phyloP scores from a whole-genome alignment of 2,329 filamentous ascomycete genomes.

The Alternaria infectoria region DNA sequence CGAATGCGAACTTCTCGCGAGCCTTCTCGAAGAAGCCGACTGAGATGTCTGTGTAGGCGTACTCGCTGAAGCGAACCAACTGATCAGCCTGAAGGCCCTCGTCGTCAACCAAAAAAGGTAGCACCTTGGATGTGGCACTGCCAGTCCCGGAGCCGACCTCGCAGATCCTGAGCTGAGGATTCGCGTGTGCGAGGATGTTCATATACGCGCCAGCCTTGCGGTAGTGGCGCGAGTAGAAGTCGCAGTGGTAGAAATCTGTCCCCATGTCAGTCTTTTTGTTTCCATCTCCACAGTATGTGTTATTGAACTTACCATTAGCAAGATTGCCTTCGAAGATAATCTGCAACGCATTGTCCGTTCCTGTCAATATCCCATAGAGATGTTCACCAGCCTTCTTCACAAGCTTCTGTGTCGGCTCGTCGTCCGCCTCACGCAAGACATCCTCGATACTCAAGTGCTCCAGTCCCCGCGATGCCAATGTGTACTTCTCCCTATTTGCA shows the following conservation, averaged over 20 bases:
- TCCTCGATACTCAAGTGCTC: conserved; percentile 9
- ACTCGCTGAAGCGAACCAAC: conserved; percentile 10
- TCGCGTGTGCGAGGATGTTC: conserved; percentile 4
- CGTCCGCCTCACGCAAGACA: conserved; percentile 10
- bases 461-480: conserved; percentile 3
- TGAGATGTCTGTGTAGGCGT: conserved; percentile 16
- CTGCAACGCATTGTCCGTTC: conserved; percentile 5
- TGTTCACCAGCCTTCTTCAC: conserved; percentile 13
- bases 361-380: conserved; percentile 4
- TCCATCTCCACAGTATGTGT: not conserved
- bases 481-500: conserved; percentile 9
- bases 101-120: conserved; percentile 3
- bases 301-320: not conserved
- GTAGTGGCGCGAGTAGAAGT: conserved; percentile 6
- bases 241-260: conserved; percentile 7
- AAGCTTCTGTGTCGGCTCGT: conserved; percentile 10
- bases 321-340: conserved; percentile 11
- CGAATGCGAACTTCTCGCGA: conserved; percentile 6
- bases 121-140: not conserved
- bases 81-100: conserved; percentile 8
- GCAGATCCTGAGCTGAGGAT: conserved; percentile 12
- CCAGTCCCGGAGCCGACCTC: conserved; percentile 17
- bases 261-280: not conserved
- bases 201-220: conserved; percentile 7
- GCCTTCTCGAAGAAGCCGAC: conserved; percentile 10